Evolutionary conservation across 495 filamentous ascomycete species (phyloP).

Genomic region (Rostrohypoxylon terebratum): DNA sequence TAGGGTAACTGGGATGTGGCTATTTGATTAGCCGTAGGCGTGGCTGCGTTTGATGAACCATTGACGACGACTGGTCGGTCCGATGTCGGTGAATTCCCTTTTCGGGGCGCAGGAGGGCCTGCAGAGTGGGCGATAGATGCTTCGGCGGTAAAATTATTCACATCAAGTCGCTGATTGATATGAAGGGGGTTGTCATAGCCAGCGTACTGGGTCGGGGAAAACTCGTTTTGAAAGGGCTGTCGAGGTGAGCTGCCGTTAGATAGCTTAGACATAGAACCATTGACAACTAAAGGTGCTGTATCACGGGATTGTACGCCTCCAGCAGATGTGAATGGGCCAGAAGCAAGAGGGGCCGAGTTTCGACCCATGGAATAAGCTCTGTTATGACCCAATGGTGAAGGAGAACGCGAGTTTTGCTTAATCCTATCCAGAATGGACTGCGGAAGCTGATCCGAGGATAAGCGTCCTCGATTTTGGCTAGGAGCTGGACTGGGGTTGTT

Average conservation of each 20-base stretch:
- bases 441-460: slow-evolving; percentile 63
- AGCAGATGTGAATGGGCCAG: slow-evolving; percentile 50
- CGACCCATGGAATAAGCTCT: slow-evolving; percentile 59
- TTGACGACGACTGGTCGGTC: slow-evolving; percentile 63
- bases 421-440: slow-evolving; percentile 64
- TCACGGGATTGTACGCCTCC: slow-evolving; percentile 46
- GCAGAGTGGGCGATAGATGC: slow-evolving; percentile 34
- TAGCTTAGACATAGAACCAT: slow-evolving; percentile 55
- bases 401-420: slow-evolving; percentile 65
- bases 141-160: slow-evolving; percentile 37
- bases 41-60: slow-evolving; percentile 52
- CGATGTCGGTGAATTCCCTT: slow-evolving; percentile 47
- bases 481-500: background rate
- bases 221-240: slow-evolving; percentile 46
- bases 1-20: slow-evolving; percentile 35
- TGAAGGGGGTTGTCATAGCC: slow-evolving; percentile 57
- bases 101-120: slow-evolving; percentile 29
- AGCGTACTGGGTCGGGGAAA: slow-evolving; percentile 40
- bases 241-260: slow-evolving; percentile 39
- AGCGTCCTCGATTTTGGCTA: slow-evolving; percentile 53
- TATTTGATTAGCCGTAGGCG: slow-evolving; percentile 15
- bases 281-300: slow-evolving; percentile 60
- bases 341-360: slow-evolving; percentile 52
- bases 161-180: slow-evolving; percentile 51
- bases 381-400: slow-evolving; percentile 63